Conservation (phyloP, 23 red algal genomes). For the Gracilaria domingensis region DNA sequence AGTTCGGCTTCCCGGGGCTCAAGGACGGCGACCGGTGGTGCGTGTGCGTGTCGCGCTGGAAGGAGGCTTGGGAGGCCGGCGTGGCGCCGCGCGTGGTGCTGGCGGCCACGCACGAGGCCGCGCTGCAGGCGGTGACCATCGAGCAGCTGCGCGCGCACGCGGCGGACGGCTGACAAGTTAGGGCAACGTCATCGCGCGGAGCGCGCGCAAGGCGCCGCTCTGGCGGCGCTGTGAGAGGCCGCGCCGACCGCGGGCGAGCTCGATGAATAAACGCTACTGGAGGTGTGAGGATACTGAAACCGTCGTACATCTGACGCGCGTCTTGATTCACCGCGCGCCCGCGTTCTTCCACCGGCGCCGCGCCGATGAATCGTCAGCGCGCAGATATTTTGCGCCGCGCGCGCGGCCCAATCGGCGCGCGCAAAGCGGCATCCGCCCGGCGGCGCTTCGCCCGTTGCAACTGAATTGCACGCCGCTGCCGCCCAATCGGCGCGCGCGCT, state of each 20-base stretch:
- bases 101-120: constrained; percentile 69
- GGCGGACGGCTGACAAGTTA: constrained; percentile 7
- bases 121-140: constrained; percentile 62
- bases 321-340: too few relatives aligned
- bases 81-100: constrained; percentile 78
- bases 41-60: constrained; percentile 81
- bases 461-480: background rate
- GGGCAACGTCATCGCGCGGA: background rate
- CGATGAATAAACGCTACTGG: too few relatives aligned
- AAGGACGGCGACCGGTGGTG: constrained; percentile 78
- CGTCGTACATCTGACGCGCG: too few relatives aligned
- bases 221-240: too few relatives aligned
- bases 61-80: constrained; percentile 75
- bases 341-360: too few relatives aligned
- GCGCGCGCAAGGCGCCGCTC: too few relatives aligned
- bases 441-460: background rate
- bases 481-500: constrained; percentile 1
- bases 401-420: background rate
- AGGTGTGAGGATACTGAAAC: too few relatives aligned
- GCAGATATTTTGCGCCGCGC: background rate
- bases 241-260: too few relatives aligned
- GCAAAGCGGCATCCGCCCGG: too few relatives aligned
- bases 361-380: background rate
- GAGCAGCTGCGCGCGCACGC: constrained; percentile 57
- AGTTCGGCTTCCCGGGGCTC: constrained; percentile 64